Base-by-base conservation (phyloP, 345 rosid genomes). In the Erucastrum elatum region DNA sequence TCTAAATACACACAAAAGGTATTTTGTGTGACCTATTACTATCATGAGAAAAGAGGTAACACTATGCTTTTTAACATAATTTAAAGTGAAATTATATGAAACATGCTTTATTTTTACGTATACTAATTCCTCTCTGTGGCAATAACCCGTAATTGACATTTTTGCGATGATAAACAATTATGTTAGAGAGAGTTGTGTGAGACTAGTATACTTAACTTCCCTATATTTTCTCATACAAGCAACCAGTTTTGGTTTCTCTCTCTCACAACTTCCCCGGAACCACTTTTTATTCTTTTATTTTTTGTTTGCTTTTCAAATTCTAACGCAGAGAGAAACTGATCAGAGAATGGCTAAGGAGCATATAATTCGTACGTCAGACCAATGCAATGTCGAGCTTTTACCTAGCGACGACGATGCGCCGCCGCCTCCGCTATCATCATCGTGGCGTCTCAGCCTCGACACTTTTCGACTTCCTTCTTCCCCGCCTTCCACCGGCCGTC, bases 381-480 rank as follows among this genome's bases (percentile, higher is more conserved):
- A 75, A 16, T 79, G 62, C 79, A 62, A 74, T 68, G 82, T 68
- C 66, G 84, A 77, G 61, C 87, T 84, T 67, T 71, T 82, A 37
- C 83, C 72, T 13, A 64, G 30, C 30, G 69, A 80, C 27, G 61
- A 71, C 27, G 75, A 70, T 2, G 25, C 70, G 9, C 71, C 68
- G 37, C 70, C 67, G 31, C 70, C 21, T 21, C 21, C 81, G 25
- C 63, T 13, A 16, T 25, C 82, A 0, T 64, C 85, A 64, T 72
- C 90, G 6, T 88, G 91, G 91, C 84, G 87, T 73, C 86, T 88
- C 67, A 78, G 60, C 41, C 84, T 88, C 67, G 84, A 88, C 17
- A 67, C 81, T 39, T 88, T 86, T 61, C 87, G 82, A 6, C 83
- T 88, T 7, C 84, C 85, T 8, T 80, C 71, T n/a, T 69, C 59